phyloP scores from a whole-genome alignment of 768 basidiomycete genomes.

The Lactarius vividus region DNA sequence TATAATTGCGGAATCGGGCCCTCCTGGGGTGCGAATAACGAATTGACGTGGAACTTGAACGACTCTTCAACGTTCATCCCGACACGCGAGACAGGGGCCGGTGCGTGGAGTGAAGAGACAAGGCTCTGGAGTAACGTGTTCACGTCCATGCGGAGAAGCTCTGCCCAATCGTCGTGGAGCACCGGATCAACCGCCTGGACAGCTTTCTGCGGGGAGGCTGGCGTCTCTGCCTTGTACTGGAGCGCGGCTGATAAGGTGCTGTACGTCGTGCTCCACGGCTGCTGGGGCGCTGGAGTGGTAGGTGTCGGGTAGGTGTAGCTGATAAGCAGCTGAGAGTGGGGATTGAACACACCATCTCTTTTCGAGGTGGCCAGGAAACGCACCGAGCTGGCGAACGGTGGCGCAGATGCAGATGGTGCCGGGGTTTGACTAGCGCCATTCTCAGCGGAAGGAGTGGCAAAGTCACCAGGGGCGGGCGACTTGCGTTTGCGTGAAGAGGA shows the following conservation, averaged over 20 bases:
- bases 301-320: slow-evolving; percentile 23
- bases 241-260: slow-evolving; percentile 28
- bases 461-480: slow-evolving; percentile 34
- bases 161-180: slow-evolving; percentile 63
- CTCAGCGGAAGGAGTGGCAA: slow-evolving; percentile 26
- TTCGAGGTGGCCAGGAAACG: slow-evolving; percentile 7
- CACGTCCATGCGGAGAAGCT: slow-evolving; percentile 53
- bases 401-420: slow-evolving; percentile 14
- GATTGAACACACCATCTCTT: slow-evolving; percentile 6
- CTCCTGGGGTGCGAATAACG: slow-evolving; percentile 48
- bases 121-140: slow-evolving; percentile 57
- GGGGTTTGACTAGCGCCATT: slow-evolving; percentile 9
- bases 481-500: slow-evolving; percentile 25
- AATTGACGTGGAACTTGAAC: slow-evolving; percentile 72
- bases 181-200: slow-evolving; percentile 30
- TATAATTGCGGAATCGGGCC: slow-evolving; percentile 64
- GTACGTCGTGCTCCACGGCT: slow-evolving; percentile 23
- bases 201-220: slow-evolving; percentile 9
- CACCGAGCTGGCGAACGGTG: slow-evolving; percentile 24
- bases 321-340: slow-evolving; percentile 12
- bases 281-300: slow-evolving; percentile 18
- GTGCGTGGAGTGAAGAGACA: slow-evolving; percentile 55
- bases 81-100: slow-evolving; percentile 57
- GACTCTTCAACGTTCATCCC: slow-evolving; percentile 72
- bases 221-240: slow-evolving; percentile 24